Base-by-base conservation (phyloP, 192 early-diverging fungal species). In the Linnemannia exigua region DNA sequence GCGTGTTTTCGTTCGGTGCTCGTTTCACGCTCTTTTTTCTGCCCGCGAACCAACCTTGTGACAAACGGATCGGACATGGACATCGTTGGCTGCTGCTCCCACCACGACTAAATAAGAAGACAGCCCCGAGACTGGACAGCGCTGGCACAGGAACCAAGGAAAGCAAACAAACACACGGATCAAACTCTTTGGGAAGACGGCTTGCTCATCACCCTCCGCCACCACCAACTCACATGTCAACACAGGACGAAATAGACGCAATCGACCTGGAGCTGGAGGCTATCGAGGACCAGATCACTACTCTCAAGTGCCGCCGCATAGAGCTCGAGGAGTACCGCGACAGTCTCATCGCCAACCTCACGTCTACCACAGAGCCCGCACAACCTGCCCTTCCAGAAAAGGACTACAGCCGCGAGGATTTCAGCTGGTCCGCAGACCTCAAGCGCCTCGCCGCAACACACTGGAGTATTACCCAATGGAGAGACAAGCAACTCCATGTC, bases 401-500 rank as follows among this genome's bases (percentile, higher is more conserved):
- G 38, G 82, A 90, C 38, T 94, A 93, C 67, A 73, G 87, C 46
- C 25, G 67, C 15, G 70, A 80, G 7, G 52, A 67, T 15, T 95
- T 93, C 79, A 33, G 87, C 15, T 95, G 94, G 94, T 89, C 92
- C 1, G 16, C 72, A 25, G 41, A 87, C 9, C 74, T 92, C 3
- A 86, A 77, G 33, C 51, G 46, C 6, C 72, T 89, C 35, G 88
- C 93, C 6, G 70, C 72, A 12, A n/a, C 41, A 0, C 88, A 90
- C 33, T 95, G 90, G 66, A 79, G 81, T n/a, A 89, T 94, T 25
- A 54, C 48, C 1, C 58, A 73, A 16, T 86, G 84, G 84, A 92
- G 98, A 48, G 90, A 92, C 51, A 95, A 97, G 73, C 98, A 99
- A 80, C 87, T 95, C 1, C 95, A 95, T 22, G 96, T 94, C 14